Evolutionary conservation across 257 asterid genomes (phyloP), one percentile per base, ranked within the genome.

Genomic region (Jasminum sambac): DNA sequence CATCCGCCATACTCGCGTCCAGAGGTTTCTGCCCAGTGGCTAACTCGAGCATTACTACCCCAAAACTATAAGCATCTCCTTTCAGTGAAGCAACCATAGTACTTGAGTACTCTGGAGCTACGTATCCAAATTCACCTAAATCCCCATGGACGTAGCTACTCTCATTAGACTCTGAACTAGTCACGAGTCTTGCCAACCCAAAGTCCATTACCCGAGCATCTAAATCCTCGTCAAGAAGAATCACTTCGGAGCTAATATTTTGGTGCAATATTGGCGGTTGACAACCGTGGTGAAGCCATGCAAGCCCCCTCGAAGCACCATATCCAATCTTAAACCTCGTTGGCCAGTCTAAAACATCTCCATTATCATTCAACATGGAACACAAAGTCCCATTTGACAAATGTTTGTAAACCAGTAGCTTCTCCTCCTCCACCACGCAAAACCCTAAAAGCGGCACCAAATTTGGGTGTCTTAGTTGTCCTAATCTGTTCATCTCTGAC

Each of bases 31-130:
- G 68, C 14, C 95, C 91, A 7, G 89, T 85, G 9, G 82, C 85
- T 67, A 91, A 71, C 78, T 91, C 96, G 23, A 91, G 84, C 59
- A 91, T 88, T 61, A 91, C 93, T 30, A 91, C 96, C 0, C 97
- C 97, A 5, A 91, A 89, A 64, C 96, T 78, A 48, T 87, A 89
- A 36, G 77, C 90, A 79, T 91, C 97, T 44, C 96, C 97, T 81
- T 91, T 91, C 9, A 67, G 52, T 11, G 97, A 87, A 37, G 95
- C 85, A 72, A 86, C 90, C 87, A 85, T 63, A 0, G 95, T 87
- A 78, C 83, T 84, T 1, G 96, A 84, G 69, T 84, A 89, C 81
- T 91, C 97, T 0, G 97, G 96, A 19, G 97, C 87, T 36, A 87
- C 85, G 55, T 91, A 91, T 5, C 96, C 96, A 69, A 91, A 66